Evolutionary conservation across 106 monocot genomes (phyloP), one percentile per base, ranked within the genome.

Genomic region (Vanilla planifolia): DNA sequence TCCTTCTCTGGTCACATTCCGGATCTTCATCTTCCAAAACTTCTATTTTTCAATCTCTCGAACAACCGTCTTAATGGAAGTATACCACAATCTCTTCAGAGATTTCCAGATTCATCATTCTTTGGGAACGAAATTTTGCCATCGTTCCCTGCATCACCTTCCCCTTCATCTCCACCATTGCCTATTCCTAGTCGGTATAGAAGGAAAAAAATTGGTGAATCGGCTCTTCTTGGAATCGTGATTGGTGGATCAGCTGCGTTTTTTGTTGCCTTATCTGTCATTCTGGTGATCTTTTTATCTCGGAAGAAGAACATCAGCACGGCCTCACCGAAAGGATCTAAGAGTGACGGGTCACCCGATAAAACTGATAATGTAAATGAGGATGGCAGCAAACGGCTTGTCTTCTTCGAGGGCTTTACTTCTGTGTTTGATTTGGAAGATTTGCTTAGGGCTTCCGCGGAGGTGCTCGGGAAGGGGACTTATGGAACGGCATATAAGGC

Each of bases 401-500:
- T 79, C 37, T 92, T 92, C 80, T 88, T 92, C 28, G 87, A 84
- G 41, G 84, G 87, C 1, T 79, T 75, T n/a, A 70, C 24, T 6
- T 71, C 81, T 21, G 87, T 65, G 1, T 92, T 92, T 37, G 92
- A 92, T 47, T 51, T 92, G 19, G 92, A 92, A 66, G 92, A 92
- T 29, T 33, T 92, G 50, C 66, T 92, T 30, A 67, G 80, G 60
- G 92, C 92, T 1, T 92, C 92, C 0, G 92, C 92, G 0, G 92
- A 92, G 65, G 87, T 92, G 22, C 61, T 92, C 10, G 92, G 92
- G 15, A 92, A 92, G 68, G 92, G 92, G 27, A 80, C 73, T 48
- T 84, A 78, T 20, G 92, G 92, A 63, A 84, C 84, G 2, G 78
- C 88, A 1, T 92, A 92, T 62, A 82, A 70, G 68, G 92, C 92